These are phyloP conservation scores for Schizosaccharomyces osmophilus DNA, from an alignment of 805 yeast species.

Conservation along the genomic window DNA sequence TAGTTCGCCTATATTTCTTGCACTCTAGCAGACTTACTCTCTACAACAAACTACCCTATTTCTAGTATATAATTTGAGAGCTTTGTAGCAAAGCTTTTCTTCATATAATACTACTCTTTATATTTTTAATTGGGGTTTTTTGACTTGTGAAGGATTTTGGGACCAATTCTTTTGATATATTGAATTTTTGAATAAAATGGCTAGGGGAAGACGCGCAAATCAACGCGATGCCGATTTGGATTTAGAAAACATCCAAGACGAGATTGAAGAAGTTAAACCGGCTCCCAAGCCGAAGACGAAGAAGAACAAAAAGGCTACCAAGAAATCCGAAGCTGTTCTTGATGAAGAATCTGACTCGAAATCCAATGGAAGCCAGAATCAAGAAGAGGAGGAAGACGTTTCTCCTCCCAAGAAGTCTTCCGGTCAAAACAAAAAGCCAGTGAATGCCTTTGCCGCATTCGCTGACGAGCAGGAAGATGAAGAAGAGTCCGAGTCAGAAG, in stretches of 20 bases:
- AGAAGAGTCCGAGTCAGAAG: neutral
- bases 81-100: too few relatives aligned
- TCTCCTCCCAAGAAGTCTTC: neutral
- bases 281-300: neutral
- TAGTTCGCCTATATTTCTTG: too few relatives aligned
- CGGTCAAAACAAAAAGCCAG: neutral
- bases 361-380: neutral
- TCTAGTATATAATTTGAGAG: too few relatives aligned
- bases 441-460: constrained; percentile 1
- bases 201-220: neutral
- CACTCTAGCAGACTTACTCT: too few relatives aligned
- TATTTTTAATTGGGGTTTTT: too few relatives aligned
- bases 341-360: neutral
- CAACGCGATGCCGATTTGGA: neutral
- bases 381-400: neutral
- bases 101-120: too few relatives aligned
- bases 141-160: too few relatives aligned
- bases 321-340: neutral
- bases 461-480: constrained; percentile 1
- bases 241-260: neutral
- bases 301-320: neutral
- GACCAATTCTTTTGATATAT: neutral
- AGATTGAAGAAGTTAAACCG: neutral
- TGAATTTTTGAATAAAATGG: neutral
- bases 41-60: too few relatives aligned